Conservation (phyloP, 1,284 basidiomycete genomes). For the Rhodotorula sp. region DNA sequence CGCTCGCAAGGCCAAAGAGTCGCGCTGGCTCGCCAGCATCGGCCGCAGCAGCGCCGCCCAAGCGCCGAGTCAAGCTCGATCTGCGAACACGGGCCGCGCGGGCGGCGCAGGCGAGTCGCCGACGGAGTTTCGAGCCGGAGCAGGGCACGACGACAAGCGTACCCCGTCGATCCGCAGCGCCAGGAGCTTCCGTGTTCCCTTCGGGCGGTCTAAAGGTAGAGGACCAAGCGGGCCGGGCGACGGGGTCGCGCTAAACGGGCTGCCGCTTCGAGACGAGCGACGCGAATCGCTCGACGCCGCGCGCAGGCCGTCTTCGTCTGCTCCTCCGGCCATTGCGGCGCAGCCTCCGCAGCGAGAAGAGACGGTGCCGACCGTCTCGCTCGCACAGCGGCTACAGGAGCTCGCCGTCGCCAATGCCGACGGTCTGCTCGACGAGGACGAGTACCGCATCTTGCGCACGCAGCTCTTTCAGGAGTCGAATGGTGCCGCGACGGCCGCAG, state of each 20-base stretch:
- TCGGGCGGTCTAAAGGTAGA: too few species aligned
- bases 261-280: not conserved
- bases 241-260: not conserved
- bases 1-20: constrained; percentile 6
- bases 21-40: constrained; percentile 4
- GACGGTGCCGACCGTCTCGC: not conserved
- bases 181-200: too few species aligned
- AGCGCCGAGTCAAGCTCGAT: not conserved
- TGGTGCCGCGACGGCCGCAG: not conserved
- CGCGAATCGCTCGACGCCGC: not conserved
- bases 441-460: constrained; percentile 42
- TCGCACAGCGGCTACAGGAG: constrained; percentile 43
- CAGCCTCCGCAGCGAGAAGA: not conserved
- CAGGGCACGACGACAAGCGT: too few species aligned
- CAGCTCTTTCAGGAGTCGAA: constrained; percentile 35
- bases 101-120: too few species aligned
- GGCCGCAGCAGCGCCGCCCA: not conserved
- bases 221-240: not conserved
- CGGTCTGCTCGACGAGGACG: constrained; percentile 45
- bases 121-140: too few species aligned
- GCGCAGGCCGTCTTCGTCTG: not conserved
- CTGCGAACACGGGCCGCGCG: too few species aligned
- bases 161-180: too few species aligned
- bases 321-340: not conserved
- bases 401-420: constrained; percentile 42